Evolutionary conservation across 2,329 filamentous ascomycete genomes (phyloP).

Genomic region (Fusarium nematophilum): DNA sequence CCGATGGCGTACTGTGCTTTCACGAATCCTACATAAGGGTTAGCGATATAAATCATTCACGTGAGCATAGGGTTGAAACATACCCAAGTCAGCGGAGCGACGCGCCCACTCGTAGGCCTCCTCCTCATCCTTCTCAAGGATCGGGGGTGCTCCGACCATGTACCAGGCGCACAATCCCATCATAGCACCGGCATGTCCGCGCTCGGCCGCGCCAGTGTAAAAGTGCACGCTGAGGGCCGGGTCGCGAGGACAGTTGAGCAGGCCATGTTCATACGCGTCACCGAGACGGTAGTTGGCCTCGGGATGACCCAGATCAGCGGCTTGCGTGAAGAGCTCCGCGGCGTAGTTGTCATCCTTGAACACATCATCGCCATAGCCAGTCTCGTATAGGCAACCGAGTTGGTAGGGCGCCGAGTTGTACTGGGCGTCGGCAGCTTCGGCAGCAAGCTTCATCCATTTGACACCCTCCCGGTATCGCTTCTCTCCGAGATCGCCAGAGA

Average conservation of each 20-base stretch:
- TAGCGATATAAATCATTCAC: slow-evolving; percentile 20
- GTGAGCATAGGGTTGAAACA: slow-evolving; percentile 49
- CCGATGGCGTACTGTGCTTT: slow-evolving; percentile 94
- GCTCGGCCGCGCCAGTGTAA: slow-evolving; percentile 91
- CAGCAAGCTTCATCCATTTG: slow-evolving; percentile 95
- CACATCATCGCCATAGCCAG: slow-evolving; percentile 92
- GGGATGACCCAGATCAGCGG: slow-evolving; percentile 89
- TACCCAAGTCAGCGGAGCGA: slow-evolving; percentile 86
- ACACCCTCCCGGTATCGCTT: slow-evolving; percentile 90
- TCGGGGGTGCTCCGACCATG: slow-evolving; percentile 90
- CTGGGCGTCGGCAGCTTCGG: slow-evolving; percentile 88
- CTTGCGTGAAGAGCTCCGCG: slow-evolving; percentile 92
- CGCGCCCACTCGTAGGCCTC: slow-evolving; percentile 98
- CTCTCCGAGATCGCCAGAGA: slow-evolving; percentile 88
- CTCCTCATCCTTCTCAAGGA: slow-evolving; percentile 93
- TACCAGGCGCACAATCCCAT: slow-evolving; percentile 99
- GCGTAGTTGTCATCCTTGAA: slow-evolving; percentile 93
- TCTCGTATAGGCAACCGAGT: slow-evolving; percentile 87
- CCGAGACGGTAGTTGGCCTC: slow-evolving; percentile 90
- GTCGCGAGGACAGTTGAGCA: slow-evolving; percentile 87
- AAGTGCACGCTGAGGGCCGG: slow-evolving; percentile 96
- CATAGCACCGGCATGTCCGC: slow-evolving; percentile 88
- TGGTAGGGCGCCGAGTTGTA: slow-evolving; percentile 96
- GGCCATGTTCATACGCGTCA: slow-evolving; percentile 96
- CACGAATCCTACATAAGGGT: slow-evolving; percentile 63